Conservation (phyloP, 495 filamentous ascomycete genomes). For the Physcia stellaris region DNA sequence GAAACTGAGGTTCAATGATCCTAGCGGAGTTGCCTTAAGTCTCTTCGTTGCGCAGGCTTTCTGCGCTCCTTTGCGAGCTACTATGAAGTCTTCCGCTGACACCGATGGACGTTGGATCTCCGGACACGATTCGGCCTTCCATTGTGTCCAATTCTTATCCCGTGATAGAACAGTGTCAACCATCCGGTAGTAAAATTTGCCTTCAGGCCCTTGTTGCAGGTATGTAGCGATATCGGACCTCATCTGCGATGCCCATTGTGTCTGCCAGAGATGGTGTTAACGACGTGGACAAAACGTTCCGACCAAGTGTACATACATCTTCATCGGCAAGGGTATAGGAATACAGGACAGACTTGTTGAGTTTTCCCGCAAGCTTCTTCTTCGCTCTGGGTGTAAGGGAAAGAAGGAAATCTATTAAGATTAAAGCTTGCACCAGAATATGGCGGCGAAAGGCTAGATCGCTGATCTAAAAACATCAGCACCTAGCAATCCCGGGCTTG, state of each 20-base stretch:
- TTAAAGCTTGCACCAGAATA: conserved; percentile 85
- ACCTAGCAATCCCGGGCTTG: background rate
- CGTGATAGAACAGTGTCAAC: conserved; percentile 88
- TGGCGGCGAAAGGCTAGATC: conserved; percentile 89
- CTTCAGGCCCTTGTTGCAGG: conserved; percentile 62
- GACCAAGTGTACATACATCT: conserved; percentile 46
- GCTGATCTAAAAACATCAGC: conserved; percentile 44
- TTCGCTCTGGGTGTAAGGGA: conserved; percentile 75
- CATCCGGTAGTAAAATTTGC: conserved; percentile 88
- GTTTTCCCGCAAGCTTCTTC: conserved; percentile 52
- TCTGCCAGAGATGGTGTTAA: no score
- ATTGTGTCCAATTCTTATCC: conserved; percentile 96
- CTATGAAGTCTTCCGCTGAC: conserved; percentile 46
- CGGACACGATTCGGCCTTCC: conserved; percentile 90
- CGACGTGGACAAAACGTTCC: no score
- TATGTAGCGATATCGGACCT: conserved; percentile 63
- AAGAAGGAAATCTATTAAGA: conserved; percentile 83
- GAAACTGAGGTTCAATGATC: conserved; percentile 61
- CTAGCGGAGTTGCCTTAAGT: conserved; percentile 50
- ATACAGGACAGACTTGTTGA: conserved; percentile 80
- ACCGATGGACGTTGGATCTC: conserved; percentile 65
- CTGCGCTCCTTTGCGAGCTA: conserved; percentile 47
- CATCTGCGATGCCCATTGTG: conserved; percentile 67
- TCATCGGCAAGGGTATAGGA: conserved; percentile 62
- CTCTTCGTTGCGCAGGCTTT: conserved; percentile 54